These are phyloP conservation scores for Fusarium robinianum DNA, from an alignment of 2,329 filamentous ascomycete genomes.

Conservation along the genomic window DNA sequence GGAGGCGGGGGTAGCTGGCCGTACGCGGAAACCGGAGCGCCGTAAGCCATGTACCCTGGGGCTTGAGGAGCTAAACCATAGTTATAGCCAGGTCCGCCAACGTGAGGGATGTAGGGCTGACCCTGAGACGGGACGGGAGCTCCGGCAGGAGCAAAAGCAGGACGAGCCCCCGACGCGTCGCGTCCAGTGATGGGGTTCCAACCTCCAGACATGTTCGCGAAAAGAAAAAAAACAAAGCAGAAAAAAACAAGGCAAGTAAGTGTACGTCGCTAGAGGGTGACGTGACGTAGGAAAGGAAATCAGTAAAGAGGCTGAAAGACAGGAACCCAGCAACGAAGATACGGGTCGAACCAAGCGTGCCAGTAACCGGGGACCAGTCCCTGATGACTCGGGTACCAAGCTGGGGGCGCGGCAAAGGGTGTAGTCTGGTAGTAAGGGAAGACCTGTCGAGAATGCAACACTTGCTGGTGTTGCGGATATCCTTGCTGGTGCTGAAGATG, in stretches of 20 bases:
- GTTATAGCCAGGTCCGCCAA: slow-evolving; percentile 44
- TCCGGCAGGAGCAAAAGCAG: slow-evolving; percentile 41
- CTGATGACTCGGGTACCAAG: slow-evolving; percentile 40
- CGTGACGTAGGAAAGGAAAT: slow-evolving; percentile 3
- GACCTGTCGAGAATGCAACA: slow-evolving; percentile 7
- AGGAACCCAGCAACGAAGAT: slow-evolving; percentile 41
- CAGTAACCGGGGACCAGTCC: slow-evolving; percentile 42
- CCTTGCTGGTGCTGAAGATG: not conserved
- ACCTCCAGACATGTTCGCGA: slow-evolving; percentile 43
- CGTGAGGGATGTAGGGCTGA: slow-evolving; percentile 46
- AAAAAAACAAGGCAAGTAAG: too few species aligned
- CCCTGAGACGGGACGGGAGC: slow-evolving; percentile 42
- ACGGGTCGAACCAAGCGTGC: slow-evolving; percentile 41
- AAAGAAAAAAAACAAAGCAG: too few species aligned
- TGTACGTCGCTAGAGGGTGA: not conserved
- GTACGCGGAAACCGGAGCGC: slow-evolving; percentile 17
- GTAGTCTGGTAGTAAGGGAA: slow-evolving; percentile 10
- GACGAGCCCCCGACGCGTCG: slow-evolving; percentile 42
- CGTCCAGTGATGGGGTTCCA: slow-evolving; percentile 49
- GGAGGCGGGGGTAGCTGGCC: not conserved
- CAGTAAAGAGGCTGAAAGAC: slow-evolving; percentile 43
- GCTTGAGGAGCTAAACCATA: slow-evolving; percentile 34
- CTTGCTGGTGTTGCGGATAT: slow-evolving; percentile 6
- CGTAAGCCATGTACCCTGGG: slow-evolving; percentile 36
- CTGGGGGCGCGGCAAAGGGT: slow-evolving; percentile 6